Conservation (phyloP, 768 basidiomycete genomes). For the Hypholoma sublateritium region DNA sequence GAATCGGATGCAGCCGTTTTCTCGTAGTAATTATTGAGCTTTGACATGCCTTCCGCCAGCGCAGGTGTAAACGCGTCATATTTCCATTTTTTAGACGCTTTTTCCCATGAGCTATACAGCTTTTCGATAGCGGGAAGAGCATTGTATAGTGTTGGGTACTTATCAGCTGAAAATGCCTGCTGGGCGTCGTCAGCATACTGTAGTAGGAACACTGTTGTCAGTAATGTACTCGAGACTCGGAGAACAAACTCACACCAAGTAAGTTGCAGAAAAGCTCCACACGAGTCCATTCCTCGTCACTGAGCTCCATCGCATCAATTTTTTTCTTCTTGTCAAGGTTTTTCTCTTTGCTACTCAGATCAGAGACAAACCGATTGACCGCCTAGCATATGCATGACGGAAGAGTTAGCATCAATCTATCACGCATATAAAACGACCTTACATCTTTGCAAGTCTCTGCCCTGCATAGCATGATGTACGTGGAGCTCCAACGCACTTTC, state of each 20-base stretch:
- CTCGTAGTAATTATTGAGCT: conserved; percentile 24
- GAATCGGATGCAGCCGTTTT: conserved; percentile 21
- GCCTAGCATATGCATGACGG: background rate
- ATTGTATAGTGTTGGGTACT: conserved; percentile 18
- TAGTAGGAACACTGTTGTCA: background rate
- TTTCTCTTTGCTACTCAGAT: conserved; percentile 4
- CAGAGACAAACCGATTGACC: conserved; percentile 4
- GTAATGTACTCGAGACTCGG: background rate
- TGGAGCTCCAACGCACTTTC: conserved; percentile 20
- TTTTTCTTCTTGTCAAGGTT: conserved; percentile 9
- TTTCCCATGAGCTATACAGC: conserved; percentile 18
- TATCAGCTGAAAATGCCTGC: conserved; percentile 1
- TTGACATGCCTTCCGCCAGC: conserved; percentile 12
- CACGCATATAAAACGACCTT: too few species aligned
- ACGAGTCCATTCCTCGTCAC: conserved; percentile 8
- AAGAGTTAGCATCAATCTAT: background rate
- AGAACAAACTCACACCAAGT: conserved; percentile 1
- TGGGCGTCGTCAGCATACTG: conserved; percentile 14
- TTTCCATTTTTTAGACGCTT: conserved; percentile 3
- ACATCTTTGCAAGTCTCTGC: conserved; percentile 6
- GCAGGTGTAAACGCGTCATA: background rate
- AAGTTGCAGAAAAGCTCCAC: conserved; percentile 9
- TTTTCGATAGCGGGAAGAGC: conserved; percentile 20
- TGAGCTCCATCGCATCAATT: background rate
- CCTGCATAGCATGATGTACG: conserved; percentile 14